Evolutionary conservation across 2,329 filamentous ascomycete species (phyloP).

Genomic region (Diaporthe capsici): DNA sequence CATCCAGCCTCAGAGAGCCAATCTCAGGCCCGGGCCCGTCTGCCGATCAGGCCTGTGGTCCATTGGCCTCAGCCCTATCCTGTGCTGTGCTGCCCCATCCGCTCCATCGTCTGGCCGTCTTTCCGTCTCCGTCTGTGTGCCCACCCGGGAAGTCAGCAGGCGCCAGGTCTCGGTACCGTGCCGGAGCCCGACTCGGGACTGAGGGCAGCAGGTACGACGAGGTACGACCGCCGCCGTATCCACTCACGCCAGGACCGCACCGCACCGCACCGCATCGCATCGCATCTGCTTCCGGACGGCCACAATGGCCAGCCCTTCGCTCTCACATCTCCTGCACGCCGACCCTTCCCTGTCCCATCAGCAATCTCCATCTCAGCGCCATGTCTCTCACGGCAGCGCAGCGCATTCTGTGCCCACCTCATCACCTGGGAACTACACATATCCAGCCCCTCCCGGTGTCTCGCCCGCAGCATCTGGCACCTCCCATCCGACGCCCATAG

Average conservation of each 20-base stretch:
- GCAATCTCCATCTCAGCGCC: conserved; percentile 15
- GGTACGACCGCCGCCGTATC: background rate
- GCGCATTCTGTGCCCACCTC: conserved; percentile 14
- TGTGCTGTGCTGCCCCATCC: background rate
- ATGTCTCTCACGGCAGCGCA: conserved; percentile 6
- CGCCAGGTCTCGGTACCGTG: conserved; percentile 20
- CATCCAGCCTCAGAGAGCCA: conserved; percentile 11
- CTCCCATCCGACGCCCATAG: conserved; percentile 29
- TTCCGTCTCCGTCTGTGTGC: background rate
- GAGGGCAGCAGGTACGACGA: conserved; percentile 21
- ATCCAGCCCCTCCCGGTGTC: conserved; percentile 33
- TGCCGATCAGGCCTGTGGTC: conserved; percentile 35
- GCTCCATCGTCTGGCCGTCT: background rate
- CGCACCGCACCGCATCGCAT: background rate
- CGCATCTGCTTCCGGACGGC: background rate
- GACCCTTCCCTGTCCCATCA: conserved; percentile 15
- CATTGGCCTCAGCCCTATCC: conserved; percentile 33
- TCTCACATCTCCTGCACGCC: conserved; percentile 44
- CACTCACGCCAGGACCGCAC: background rate
- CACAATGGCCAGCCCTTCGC: conserved; percentile 42
- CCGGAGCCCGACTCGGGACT: conserved; percentile 20
- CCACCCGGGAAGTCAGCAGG: conserved; percentile 7
- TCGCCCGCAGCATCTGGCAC: conserved; percentile 37
- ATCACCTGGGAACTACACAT: conserved; percentile 28
- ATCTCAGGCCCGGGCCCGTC: conserved; percentile 35